Conservation (phyloP, 371 early-diverging fungal species). For the Actinomortierella wolfii region DNA sequence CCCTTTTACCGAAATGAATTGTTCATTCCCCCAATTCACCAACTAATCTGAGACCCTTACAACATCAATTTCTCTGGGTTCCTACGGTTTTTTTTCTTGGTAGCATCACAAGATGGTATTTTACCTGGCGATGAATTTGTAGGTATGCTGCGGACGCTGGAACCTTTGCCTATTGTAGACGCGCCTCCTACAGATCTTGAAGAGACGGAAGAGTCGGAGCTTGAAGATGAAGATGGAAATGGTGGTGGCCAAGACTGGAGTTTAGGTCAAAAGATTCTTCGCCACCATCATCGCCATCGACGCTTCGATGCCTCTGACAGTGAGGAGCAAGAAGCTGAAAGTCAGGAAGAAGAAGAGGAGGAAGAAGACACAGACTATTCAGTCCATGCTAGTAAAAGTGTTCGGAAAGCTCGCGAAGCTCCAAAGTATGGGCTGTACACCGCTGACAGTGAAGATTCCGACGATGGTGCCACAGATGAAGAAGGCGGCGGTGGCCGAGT, state of each 20-base stretch:
- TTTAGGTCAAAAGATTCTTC: neutral
- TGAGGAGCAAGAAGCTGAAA: neutral
- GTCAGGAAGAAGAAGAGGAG: neutral
- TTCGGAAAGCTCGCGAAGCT: neutral
- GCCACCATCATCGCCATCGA: neutral
- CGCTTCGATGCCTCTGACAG: neutral
- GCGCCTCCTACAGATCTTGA: neutral
- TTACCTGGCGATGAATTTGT: conserved; percentile 15
- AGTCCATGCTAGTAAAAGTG: too few relatives aligned
- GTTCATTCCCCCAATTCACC: too few relatives aligned
- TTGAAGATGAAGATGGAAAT: conserved; percentile 13
- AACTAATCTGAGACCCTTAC: too few relatives aligned
- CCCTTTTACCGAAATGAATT: too few relatives aligned
- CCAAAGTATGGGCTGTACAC: neutral
- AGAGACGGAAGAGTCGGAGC: conserved; percentile 3
- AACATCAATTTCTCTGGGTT: neutral
- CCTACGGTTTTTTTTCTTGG: too few relatives aligned
- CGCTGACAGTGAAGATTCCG: neutral
- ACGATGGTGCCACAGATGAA: too few relatives aligned
- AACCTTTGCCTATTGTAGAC: conserved; percentile 11
- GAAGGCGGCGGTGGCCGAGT: too few relatives aligned
- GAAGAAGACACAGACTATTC: neutral
- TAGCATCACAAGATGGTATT: conserved; percentile 20
- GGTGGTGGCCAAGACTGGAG: neutral
- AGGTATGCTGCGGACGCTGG: conserved; percentile 14